Conservation (phyloP, 805 yeast species). For the Zygosaccharomyces gambellarensis region DNA sequence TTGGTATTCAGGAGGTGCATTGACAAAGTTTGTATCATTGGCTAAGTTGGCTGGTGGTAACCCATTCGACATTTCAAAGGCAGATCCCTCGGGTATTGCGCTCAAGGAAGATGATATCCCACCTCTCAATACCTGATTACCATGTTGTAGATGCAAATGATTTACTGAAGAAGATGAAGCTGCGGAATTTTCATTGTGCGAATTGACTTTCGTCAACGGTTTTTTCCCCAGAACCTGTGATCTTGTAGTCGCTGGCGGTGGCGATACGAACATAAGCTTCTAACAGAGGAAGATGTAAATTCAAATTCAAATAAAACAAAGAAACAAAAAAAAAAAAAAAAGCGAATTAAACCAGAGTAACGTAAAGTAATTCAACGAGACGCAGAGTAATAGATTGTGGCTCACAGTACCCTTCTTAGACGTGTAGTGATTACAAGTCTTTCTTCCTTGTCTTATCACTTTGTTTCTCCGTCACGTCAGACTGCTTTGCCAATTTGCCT, state of each 20-base stretch:
- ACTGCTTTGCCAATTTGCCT: too few relatives aligned
- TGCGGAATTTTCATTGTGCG: not conserved
- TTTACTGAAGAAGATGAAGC: not conserved
- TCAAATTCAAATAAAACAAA: too few relatives aligned
- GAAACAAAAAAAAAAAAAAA: too few relatives aligned
- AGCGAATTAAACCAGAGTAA: too few relatives aligned
- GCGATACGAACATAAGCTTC: slow-evolving; percentile 29
- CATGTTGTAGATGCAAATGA: not conserved
- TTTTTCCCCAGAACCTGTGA: slow-evolving; percentile 20
- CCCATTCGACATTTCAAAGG: not conserved
- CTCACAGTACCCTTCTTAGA: too few relatives aligned
- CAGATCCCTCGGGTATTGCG: slow-evolving; percentile 2
- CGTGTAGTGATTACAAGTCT: too few relatives aligned
- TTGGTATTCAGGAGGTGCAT: slow-evolving; percentile 35
- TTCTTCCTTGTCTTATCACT: too few relatives aligned
- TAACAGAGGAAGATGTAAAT: not conserved
- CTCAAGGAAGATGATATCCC: slow-evolving; percentile 3
- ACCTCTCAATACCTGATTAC: not conserved
- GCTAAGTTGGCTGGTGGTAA: slow-evolving; percentile 1
- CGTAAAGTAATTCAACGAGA: too few relatives aligned
- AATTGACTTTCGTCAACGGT: slow-evolving; percentile 5
- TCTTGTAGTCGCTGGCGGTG: slow-evolving; percentile 31
- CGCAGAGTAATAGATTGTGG: too few relatives aligned
- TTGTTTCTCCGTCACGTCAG: too few relatives aligned
- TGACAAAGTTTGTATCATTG: slow-evolving; percentile 25